Base-by-base conservation (phyloP, 2,329 filamentous ascomycete genomes). In the Blastomyces silverae region DNA sequence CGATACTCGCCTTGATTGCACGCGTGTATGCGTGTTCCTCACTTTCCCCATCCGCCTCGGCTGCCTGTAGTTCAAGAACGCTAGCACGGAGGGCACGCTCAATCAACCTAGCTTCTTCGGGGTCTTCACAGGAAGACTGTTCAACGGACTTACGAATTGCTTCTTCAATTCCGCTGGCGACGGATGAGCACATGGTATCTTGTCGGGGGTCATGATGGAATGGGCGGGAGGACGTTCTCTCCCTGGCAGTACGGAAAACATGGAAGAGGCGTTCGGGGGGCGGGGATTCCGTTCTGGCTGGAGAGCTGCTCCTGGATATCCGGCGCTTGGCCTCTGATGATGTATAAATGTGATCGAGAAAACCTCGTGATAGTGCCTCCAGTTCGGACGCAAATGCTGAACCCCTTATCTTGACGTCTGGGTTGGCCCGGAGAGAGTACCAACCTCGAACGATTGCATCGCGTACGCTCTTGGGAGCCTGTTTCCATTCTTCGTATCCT, bases 61-160 rank as follows among this genome's bases (percentile, higher is more conserved):
- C 70, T 10, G 71, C 70, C 64, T 83, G 78, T 10, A 87, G 74
- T 69, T 89, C 86, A 17, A 78, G 79, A 20, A 94, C 81, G 67
- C 88, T 91, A 5, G 89, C 86, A 17, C 89, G 82, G 61, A 95
- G 89, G 0, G 90, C 90, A 25, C 85, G 81, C 72, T 92, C 90
- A 59, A 95, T 82, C 65, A 84, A 80, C 28, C 82, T 82, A 71
- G 94, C 91, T 73, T 94, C 89, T 25, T 85, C 81, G 0, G 81
- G 72, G 67, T 93, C 82, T 13, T 90, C 90, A 0, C 79, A 82
- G 0, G 89, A 92, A 0, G 89, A 91, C 71, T 89, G 84, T 8
- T 80, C 78, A 0, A 94, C 88, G 0, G 88, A 89, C 13, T 81
- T 80, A 63, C 82, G 83, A 65, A 94, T 93, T 0, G 90, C 90